Conservation (phyloP, 345 rosid genomes). For the Eucalyptus tenuipes region DNA sequence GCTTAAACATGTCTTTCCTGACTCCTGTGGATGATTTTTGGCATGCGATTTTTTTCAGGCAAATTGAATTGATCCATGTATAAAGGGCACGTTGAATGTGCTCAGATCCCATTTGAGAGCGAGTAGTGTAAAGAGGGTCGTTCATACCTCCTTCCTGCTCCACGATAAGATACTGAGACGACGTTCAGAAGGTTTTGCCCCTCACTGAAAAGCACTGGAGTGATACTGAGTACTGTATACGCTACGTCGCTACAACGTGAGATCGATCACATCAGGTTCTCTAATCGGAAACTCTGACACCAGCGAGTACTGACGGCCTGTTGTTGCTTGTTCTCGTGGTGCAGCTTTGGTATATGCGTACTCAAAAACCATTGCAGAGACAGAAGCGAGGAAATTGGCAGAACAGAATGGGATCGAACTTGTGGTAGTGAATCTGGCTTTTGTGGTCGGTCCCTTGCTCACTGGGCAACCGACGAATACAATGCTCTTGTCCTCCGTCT, state of each 20-base stretch:
- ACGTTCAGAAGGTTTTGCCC: constrained; percentile 40
- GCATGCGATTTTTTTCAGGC: constrained; percentile 22
- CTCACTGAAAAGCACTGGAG: constrained; percentile 85
- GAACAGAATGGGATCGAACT: constrained; percentile 50
- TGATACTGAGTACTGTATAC: constrained; percentile 62
- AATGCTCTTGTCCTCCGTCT: constrained; percentile 6
- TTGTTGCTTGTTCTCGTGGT: not conserved
- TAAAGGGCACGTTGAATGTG: constrained; percentile 67
- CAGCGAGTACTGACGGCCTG: not conserved
- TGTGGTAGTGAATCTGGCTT: constrained; percentile 79
- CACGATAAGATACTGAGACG: constrained; percentile 45
- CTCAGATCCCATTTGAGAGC: constrained; percentile 47
- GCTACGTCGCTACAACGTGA: constrained; percentile 37
- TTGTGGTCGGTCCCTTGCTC: constrained; percentile 73
- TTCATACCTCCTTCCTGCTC: constrained; percentile 87
- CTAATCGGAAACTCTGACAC: not conserved
- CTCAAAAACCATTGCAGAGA: constrained; percentile 66
- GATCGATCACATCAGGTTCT: not conserved
- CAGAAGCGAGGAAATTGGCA: constrained; percentile 75
- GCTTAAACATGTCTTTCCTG: not conserved
- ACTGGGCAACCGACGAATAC: constrained; percentile 77
- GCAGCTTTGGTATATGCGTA: constrained; percentile 89
- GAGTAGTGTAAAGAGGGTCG: constrained; percentile 39
- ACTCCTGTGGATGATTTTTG: not conserved
- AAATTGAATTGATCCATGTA: constrained; percentile 56